These are phyloP conservation scores for Sphenostylis stenocarpa DNA, from an alignment of 306 rosid genomes.

Conservation along the genomic window DNA sequence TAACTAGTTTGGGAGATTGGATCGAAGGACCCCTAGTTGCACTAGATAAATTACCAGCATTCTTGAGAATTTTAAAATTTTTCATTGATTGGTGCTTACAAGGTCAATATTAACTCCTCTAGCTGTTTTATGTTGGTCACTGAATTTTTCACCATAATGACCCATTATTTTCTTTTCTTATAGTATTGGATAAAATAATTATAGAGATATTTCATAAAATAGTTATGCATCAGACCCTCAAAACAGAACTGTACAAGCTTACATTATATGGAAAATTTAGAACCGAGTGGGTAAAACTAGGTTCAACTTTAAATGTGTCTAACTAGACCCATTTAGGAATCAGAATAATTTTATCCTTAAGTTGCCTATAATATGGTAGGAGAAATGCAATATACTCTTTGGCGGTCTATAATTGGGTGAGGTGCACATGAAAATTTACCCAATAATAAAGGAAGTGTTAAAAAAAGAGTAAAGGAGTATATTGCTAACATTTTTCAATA, in stretches of 20 bases:
- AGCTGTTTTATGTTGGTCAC: slow-evolving; percentile 2
- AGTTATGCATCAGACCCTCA: neutral
- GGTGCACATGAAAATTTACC: neutral
- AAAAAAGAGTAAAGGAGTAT: neutral
- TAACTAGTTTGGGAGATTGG: neutral
- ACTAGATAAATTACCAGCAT: neutral
- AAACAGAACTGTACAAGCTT: neutral
- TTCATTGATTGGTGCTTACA: neutral
- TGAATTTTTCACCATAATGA: neutral
- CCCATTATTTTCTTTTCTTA: neutral
- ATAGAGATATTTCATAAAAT: slow-evolving; percentile 6
- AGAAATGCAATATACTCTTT: neutral
- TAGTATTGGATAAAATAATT: neutral
- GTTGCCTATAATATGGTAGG: neutral
- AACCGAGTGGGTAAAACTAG: neutral
- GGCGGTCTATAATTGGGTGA: neutral
- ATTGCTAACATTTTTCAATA: neutral
- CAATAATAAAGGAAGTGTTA: neutral
- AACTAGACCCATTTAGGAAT: neutral
- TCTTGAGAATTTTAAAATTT: neutral
- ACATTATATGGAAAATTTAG: neutral
- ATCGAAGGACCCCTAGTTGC: neutral
- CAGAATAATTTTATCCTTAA: slow-evolving; percentile 8
- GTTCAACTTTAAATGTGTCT: neutral
- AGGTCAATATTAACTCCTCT: neutral